Evolutionary conservation across 2,329 filamentous ascomycete species (phyloP).

Genomic region (Cladosporium sp.): DNA sequence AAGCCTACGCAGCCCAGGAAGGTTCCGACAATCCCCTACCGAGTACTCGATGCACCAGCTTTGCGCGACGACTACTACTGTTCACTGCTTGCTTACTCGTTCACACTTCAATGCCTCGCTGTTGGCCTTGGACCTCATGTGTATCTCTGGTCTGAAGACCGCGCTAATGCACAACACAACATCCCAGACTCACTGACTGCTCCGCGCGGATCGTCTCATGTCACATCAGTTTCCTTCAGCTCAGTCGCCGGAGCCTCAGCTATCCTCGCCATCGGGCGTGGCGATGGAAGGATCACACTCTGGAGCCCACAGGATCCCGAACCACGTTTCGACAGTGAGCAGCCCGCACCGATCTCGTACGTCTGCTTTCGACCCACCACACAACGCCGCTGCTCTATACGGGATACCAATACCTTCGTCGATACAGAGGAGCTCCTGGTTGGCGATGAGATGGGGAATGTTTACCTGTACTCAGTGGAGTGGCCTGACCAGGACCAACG

Average conservation of each 20-base stretch:
- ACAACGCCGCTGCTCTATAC: slow-evolving; percentile 53
- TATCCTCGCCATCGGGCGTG: slow-evolving; percentile 83
- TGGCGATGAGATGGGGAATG: slow-evolving; percentile 77
- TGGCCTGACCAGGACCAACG: slow-evolving; percentile 65
- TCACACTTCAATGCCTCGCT: slow-evolving; percentile 72
- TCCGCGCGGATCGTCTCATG: slow-evolving; percentile 54
- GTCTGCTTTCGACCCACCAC: slow-evolving; percentile 75
- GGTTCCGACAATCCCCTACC: slow-evolving; percentile 37
- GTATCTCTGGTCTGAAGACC: slow-evolving; percentile 84
- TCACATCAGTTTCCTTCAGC: slow-evolving; percentile 90
- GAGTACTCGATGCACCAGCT: slow-evolving; percentile 80
- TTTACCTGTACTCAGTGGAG: slow-evolving; percentile 89
- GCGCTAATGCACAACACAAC: slow-evolving; percentile 45
- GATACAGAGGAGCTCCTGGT: slow-evolving; percentile 81
- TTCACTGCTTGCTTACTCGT: slow-evolving; percentile 82
- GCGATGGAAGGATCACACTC: slow-evolving; percentile 73
- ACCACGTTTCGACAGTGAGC: slow-evolving; percentile 73
- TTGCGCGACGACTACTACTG: slow-evolving; percentile 97
- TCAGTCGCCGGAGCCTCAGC: slow-evolving; percentile 72
- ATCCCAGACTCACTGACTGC: slow-evolving; percentile 55
- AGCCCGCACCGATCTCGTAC: slow-evolving; percentile 73
- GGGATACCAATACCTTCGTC: slow-evolving; percentile 55
- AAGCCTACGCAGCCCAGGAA: slow-evolving; percentile 27
- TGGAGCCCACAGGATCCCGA: slow-evolving; percentile 73
- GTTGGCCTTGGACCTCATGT: slow-evolving; percentile 79